Conservation (phyloP, 225 moss, liverwort and hornwort genomes). For the Neckera pumila region DNA sequence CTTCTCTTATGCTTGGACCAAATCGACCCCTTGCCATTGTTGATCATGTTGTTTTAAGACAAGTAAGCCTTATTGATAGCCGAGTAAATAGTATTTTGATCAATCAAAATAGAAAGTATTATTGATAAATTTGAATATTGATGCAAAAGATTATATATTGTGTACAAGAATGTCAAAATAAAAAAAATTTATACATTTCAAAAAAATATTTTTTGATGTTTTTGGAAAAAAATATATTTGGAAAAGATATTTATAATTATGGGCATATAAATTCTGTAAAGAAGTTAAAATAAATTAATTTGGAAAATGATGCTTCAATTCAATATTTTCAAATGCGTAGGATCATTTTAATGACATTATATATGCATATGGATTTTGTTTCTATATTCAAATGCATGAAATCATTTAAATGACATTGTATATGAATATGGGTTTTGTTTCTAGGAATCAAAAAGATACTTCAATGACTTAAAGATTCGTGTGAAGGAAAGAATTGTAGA, state of each 20-base stretch:
- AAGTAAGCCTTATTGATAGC: background rate
- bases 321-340: background rate
- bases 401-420: background rate
- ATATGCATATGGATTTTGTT: too few species aligned
- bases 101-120: accelerated
- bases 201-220: background rate
- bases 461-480: constrained; percentile 1
- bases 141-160: background rate
- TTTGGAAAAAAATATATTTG: too few species aligned
- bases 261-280: background rate
- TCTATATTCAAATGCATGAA: background rate
- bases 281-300: too few species aligned
- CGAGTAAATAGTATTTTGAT: background rate
- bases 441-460: constrained; percentile 26
- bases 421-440: background rate
- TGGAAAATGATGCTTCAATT: background rate
- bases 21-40: background rate
- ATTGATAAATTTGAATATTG: background rate
- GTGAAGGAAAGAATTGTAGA: background rate
- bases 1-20: constrained; percentile 9
- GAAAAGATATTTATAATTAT: too few species aligned
- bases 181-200: too few species aligned
- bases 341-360: too few species aligned
- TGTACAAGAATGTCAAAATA: background rate
- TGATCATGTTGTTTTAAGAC: constrained; percentile 6